phyloP scores from a whole-genome alignment of 306 rosid genomes.

The Begonia masoniana region DNA sequence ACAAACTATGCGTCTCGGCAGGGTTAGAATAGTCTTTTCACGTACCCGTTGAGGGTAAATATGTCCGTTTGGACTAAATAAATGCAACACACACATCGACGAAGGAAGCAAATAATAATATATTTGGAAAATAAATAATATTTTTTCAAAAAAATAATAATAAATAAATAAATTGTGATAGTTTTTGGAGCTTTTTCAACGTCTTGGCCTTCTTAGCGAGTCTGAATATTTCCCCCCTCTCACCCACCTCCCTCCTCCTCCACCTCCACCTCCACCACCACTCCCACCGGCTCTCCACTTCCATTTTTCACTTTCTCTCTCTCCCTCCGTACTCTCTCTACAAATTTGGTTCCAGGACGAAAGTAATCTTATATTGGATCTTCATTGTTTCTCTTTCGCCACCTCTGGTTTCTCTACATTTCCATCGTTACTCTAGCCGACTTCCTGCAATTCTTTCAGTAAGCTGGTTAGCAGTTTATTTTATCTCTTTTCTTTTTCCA shows the following conservation, averaged over 20 bases:
- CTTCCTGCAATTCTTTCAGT: slow-evolving; percentile 32
- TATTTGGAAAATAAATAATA: background rate
- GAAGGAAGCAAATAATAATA: background rate
- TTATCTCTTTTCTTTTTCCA: background rate
- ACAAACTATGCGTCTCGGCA: slow-evolving; percentile 18
- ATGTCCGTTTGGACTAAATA: too few relatives aligned
- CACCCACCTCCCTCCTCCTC: slow-evolving; percentile 18
- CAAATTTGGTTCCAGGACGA: background rate
- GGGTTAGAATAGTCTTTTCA: background rate
- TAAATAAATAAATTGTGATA: background rate
- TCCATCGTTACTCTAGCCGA: slow-evolving; percentile 4
- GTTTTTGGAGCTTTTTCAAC: slow-evolving; percentile 30
- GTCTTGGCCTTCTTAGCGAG: slow-evolving; percentile 36
- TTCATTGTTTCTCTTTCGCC: slow-evolving; percentile 17
- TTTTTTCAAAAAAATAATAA: background rate
- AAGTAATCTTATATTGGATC: slow-evolving; percentile 17
- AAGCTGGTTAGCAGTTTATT: slow-evolving; percentile 18
- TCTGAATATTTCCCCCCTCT: slow-evolving; percentile 36
- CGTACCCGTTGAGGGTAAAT: too few relatives aligned
- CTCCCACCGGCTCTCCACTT: slow-evolving; percentile 1
- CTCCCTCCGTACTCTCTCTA: slow-evolving; percentile 4
- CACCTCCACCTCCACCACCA: slow-evolving; percentile 28
- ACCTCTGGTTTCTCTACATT: slow-evolving; percentile 8
- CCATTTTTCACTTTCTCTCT: slow-evolving; percentile 1
- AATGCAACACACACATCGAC: background rate